Evolutionary conservation across 2,329 filamentous ascomycete genomes (phyloP).

Genomic region (Orbilia brochopaga): DNA sequence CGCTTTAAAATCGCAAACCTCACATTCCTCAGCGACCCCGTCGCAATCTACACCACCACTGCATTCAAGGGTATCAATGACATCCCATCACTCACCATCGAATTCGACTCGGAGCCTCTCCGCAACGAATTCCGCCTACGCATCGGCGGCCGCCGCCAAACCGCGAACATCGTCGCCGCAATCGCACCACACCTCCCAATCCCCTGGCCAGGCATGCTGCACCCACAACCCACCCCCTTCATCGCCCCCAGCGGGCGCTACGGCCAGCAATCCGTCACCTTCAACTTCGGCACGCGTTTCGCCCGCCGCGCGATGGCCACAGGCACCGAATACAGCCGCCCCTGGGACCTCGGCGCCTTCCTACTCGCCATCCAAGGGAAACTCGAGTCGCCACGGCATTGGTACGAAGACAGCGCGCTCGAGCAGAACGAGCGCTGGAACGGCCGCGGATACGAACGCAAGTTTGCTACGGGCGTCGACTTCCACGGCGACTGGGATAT

Average conservation of each 20-base stretch:
- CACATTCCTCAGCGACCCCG: conserved; percentile 40
- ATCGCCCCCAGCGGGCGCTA: neutral
- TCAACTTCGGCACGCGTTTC: neutral
- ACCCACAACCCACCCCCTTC: neutral
- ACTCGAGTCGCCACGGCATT: conserved; percentile 33
- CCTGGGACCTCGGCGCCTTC: conserved; percentile 28
- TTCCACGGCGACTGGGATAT: conserved; percentile 46
- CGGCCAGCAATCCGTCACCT: too few relatives aligned
- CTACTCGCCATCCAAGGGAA: conserved; percentile 34
- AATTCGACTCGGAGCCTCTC: conserved; percentile 39
- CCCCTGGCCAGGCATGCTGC: conserved; percentile 11
- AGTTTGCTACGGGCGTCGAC: conserved; percentile 19
- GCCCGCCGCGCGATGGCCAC: conserved; percentile 16
- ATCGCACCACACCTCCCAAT: conserved; percentile 17
- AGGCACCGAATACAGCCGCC: neutral
- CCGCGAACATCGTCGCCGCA: conserved; percentile 12
- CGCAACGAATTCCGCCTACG: conserved; percentile 31
- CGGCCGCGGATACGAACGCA: conserved; percentile 12
- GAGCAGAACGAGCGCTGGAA: conserved; percentile 47
- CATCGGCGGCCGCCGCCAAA: conserved; percentile 18
- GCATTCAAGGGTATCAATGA: neutral
- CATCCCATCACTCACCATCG: conserved; percentile 18
- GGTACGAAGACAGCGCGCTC: conserved; percentile 29
- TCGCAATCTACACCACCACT: conserved; percentile 32
- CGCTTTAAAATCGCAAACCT: conserved; percentile 45